phyloP scores from a whole-genome alignment of 1,284 basidiomycete species.

The Tilletia indica region DNA sequence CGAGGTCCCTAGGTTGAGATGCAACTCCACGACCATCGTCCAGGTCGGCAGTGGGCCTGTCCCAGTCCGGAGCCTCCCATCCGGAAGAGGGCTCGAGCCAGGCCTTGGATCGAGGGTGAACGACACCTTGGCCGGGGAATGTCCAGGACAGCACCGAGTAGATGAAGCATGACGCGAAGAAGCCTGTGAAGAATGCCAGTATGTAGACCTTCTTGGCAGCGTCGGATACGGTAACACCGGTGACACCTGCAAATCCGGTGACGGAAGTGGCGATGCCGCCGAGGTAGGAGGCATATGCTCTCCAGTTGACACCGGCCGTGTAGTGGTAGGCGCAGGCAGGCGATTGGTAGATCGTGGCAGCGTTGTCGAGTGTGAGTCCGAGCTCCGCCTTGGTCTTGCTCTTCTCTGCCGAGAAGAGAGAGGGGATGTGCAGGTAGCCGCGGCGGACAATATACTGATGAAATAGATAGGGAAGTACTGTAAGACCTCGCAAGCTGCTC shows the following conservation, averaged over 20 bases:
- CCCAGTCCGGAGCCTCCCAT: slow-evolving; percentile 36
- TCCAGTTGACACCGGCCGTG: slow-evolving; percentile 65
- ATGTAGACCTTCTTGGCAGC: slow-evolving; percentile 53
- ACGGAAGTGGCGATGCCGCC: slow-evolving; percentile 78
- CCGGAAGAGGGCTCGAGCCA: slow-evolving; percentile 33
- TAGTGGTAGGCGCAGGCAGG: slow-evolving; percentile 73
- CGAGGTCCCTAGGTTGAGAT: not conserved
- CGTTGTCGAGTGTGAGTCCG: slow-evolving; percentile 15
- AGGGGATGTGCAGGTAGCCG: slow-evolving; percentile 70
- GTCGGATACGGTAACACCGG: slow-evolving; percentile 41
- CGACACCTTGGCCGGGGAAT: slow-evolving; percentile 31
- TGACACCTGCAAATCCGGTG: slow-evolving; percentile 66
- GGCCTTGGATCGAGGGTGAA: slow-evolving; percentile 24
- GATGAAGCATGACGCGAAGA: slow-evolving; percentile 46
- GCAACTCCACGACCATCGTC: slow-evolving; percentile 3
- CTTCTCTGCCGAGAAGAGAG: slow-evolving; percentile 65
- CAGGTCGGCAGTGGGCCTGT: slow-evolving; percentile 17
- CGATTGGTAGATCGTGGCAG: slow-evolving; percentile 41
- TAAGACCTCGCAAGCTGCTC: too few species aligned
- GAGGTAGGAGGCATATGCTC: slow-evolving; percentile 71
- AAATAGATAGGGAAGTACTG: too few species aligned
- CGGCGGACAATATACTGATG: slow-evolving; percentile 66
- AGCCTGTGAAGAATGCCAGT: slow-evolving; percentile 55
- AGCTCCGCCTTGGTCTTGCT: slow-evolving; percentile 22
- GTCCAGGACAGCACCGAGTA: slow-evolving; percentile 45